Conservation (phyloP, 768 basidiomycete genomes). For the Mycena maculata region DNA sequence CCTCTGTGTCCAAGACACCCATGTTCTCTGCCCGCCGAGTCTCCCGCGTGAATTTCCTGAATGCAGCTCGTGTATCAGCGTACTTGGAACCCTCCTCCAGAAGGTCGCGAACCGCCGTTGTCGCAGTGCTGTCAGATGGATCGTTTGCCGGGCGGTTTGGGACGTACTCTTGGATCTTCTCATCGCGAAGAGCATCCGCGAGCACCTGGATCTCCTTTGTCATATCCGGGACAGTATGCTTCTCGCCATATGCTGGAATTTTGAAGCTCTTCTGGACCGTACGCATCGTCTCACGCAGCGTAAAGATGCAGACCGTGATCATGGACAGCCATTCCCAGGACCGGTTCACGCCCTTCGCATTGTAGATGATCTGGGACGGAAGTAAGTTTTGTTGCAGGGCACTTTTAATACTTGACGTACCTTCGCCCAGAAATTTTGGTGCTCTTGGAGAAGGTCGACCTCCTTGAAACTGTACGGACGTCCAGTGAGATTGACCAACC, state of each 20-base stretch:
- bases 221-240: constrained; percentile 23
- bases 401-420: neutral
- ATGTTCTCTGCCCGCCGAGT: no score
- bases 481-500: constrained; percentile 34
- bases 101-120: constrained; percentile 20
- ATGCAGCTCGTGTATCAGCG: constrained; percentile 20
- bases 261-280: constrained; percentile 24
- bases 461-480: constrained; percentile 27
- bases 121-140: neutral
- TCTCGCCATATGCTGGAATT: constrained; percentile 16
- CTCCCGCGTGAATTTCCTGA: constrained; percentile 25
- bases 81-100: constrained; percentile 23
- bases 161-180: constrained; percentile 26
- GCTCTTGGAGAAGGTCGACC: constrained; percentile 25
- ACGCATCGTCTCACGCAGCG: constrained; percentile 30
- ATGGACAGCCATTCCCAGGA: constrained; percentile 33
- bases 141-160: constrained; percentile 16
- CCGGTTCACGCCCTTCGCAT: constrained; percentile 22
- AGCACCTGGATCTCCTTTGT: neutral
- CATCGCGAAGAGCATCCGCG: neutral
- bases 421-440: constrained; percentile 25
- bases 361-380: constrained; percentile 18
- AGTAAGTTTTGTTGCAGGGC: neutral
- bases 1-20: no score
- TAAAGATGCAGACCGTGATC: no score